Base-by-base conservation (phyloP, 108 stramenopile genomes). In the Halocafeteria seosinensis region DNA sequence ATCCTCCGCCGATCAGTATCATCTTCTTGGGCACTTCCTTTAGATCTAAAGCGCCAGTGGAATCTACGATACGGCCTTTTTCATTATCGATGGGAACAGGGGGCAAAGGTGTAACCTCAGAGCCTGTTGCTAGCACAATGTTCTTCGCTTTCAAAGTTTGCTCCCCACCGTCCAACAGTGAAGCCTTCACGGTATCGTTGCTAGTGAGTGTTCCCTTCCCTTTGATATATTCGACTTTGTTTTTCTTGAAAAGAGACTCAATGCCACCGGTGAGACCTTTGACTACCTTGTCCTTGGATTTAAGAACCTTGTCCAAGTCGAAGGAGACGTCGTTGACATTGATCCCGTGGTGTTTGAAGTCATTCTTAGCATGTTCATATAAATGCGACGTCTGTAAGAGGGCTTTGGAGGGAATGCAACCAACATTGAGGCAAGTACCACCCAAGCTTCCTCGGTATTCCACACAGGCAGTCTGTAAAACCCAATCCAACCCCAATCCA, bases 401-500 rank as follows among this genome's bases (percentile, higher is more conserved):
- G 0, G 97, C 97, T 84, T 98, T 98, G 82, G 90, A 92, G 35
- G 97, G 97, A 74, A 98, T 98, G 83, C 97, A 98, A 13, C 97
- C 97, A 23, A 98, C 94, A 64, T 98, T 95, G 65, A 94, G 83
- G 76, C 92, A 94, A 31, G 92, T 88, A 26, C 77, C 78, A n/a
- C 92, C 94, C 34, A 95, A 77, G 53, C 82, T 64, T 11, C 94
- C 97, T 17, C 97, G 80, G 79, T 86, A 85, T 84, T 98, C 97
- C 34, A 98, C 91, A 74, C 92, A 94, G 36, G 93, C 97, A 6
- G 97, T 94, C 71, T 70, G 11, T 11, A 36, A 4, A 30, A 17
- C 55, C n/a, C n/a, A n/a, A n/a, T n/a, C n/a, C n/a, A n/a, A n/a
- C n/a, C n/a, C n/a, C n/a, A n/a, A n/a, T n/a, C n/a, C n/a, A n/a